Percentiles rank a stretch among this genome's conserved stretches.
phyloP scores from a whole-genome alignment of 1,284 basidiomycete genomes.

The Schizophyllum amplum region DNA sequence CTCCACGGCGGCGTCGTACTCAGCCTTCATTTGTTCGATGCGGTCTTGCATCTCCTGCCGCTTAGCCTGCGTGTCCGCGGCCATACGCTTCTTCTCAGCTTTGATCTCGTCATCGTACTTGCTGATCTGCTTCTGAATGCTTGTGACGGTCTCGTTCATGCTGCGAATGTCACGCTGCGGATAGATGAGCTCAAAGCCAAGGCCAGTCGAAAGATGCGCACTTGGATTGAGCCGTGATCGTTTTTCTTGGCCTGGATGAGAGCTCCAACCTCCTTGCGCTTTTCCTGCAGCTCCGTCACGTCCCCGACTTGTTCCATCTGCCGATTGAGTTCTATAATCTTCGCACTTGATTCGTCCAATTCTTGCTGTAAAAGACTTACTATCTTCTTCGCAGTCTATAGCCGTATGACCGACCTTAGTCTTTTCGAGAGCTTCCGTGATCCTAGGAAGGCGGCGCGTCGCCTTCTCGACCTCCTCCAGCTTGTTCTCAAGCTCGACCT shows the following conservation, averaged over 20 bases:
- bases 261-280: slow-evolving; percentile 34
- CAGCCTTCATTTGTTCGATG: slow-evolving; percentile 32
- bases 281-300: slow-evolving; percentile 40
- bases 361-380: slow-evolving; percentile 20
- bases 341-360: slow-evolving; percentile 34
- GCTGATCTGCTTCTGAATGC: slow-evolving; percentile 36
- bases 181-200: too few species aligned
- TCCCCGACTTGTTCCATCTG: slow-evolving; percentile 42
- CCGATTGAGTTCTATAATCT: slow-evolving; percentile 39
- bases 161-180: slow-evolving; percentile 34
- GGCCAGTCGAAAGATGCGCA: too few species aligned
- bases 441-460: slow-evolving; percentile 39
- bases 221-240: slow-evolving; percentile 37
- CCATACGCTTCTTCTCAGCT: slow-evolving; percentile 47
- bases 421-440: slow-evolving; percentile 33
- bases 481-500: slow-evolving; percentile 51
- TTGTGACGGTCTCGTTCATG: slow-evolving; percentile 36
- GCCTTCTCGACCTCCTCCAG: slow-evolving; percentile 43
- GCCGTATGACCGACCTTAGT: slow-evolving; percentile 2
- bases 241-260: slow-evolving; percentile 39
- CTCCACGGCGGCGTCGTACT: slow-evolving; percentile 35
- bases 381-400: neutral
- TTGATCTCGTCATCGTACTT: slow-evolving; percentile 45
- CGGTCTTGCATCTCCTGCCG: slow-evolving; percentile 46
- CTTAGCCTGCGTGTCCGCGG: slow-evolving; percentile 49